Evolutionary conservation across 2,329 filamentous ascomycete genomes (phyloP).

Genomic region (Pseudogymnoascus sp.): DNA sequence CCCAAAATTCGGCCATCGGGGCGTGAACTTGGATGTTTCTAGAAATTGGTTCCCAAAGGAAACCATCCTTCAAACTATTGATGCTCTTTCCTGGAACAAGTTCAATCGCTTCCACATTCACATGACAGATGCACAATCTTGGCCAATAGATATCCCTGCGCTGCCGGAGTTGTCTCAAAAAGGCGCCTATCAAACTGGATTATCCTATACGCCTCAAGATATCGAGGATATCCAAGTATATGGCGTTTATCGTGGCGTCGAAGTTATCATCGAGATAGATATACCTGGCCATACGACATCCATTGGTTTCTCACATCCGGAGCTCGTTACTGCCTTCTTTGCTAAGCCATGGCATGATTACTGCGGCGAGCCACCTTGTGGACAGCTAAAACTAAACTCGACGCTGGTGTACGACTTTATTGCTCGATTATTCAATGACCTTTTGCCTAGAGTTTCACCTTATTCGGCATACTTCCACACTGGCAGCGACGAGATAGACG

Average conservation of each 20-base stretch:
- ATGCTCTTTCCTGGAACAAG: conserved; percentile 71
- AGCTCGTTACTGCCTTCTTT: conserved; percentile 61
- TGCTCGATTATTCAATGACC: conserved; percentile 63
- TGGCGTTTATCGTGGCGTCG: conserved; percentile 59
- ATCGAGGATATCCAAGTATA: conserved; percentile 63
- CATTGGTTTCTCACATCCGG: conserved; percentile 59
- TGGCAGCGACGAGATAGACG: conserved; percentile 81
- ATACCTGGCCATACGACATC: conserved; percentile 72
- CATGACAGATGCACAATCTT: conserved; percentile 75
- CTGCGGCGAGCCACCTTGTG: conserved; percentile 58
- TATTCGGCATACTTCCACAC: conserved; percentile 75
- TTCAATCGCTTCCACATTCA: conserved; percentile 78
- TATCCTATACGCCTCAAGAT: conserved; percentile 61
- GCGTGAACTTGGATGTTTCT: conserved; percentile 71
- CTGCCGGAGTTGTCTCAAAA: conserved; percentile 64
- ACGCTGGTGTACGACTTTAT: conserved; percentile 64
- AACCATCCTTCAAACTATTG: conserved; percentile 66
- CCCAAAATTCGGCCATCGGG: conserved; percentile 70
- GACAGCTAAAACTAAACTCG: conserved; percentile 70
- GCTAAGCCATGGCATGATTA: conserved; percentile 50
- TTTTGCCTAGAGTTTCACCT: conserved; percentile 63
- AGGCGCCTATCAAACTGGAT: conserved; percentile 62
- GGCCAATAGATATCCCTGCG: conserved; percentile 73
- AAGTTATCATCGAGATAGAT: conserved; percentile 70
- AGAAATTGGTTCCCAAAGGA: conserved; percentile 62